Conservation (phyloP, 2,329 filamentous ascomycete genomes). For the Exophiala sideris region DNA sequence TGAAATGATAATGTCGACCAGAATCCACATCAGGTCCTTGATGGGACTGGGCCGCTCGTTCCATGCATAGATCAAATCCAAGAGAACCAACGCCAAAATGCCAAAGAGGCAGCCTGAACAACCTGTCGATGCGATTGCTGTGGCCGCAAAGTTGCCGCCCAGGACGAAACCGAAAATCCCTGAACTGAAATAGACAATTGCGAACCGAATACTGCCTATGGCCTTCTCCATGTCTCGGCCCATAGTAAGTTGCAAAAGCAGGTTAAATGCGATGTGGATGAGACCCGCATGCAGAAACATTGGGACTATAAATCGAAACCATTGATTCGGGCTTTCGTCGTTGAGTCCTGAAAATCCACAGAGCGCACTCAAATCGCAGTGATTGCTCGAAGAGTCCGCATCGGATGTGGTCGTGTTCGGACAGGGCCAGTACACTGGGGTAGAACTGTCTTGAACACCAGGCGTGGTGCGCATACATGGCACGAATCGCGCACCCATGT, state of each 20-base stretch:
- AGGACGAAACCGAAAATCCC: conserved; percentile 96
- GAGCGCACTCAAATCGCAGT: conserved; percentile 73
- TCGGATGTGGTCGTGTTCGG: conserved; percentile 69
- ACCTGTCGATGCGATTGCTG: conserved; percentile 77
- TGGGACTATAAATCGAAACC: conserved; percentile 92
- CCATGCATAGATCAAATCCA: conserved; percentile 95
- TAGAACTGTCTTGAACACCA: conserved; percentile 38
- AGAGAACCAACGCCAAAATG: conserved; percentile 78
- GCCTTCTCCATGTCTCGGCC: conserved; percentile 88
- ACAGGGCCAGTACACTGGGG: conserved; percentile 63
- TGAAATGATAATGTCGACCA: conserved; percentile 80
- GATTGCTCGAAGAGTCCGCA: conserved; percentile 44
- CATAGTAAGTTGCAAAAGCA: conserved; percentile 84
- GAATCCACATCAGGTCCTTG: conserved; percentile 82
- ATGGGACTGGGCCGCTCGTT: conserved; percentile 69
- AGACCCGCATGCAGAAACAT: conserved; percentile 95
- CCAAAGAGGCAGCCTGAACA: conserved; percentile 90
- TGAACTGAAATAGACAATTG: conserved; percentile 81
- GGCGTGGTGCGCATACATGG: conserved; percentile 84
- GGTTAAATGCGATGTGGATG: conserved; percentile 93
- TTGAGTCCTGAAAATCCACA: conserved; percentile 80
- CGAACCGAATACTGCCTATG: conserved; percentile 84
- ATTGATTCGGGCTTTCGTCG: conserved; percentile 79
- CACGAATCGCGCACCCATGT: conserved; percentile 90
- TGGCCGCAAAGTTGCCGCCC: conserved; percentile 86